Evolutionary conservation across 2,329 filamentous ascomycete genomes (phyloP), one percentile per base, ranked within the genome.

Genomic region (Chrysoporthe austroafricana): DNA sequence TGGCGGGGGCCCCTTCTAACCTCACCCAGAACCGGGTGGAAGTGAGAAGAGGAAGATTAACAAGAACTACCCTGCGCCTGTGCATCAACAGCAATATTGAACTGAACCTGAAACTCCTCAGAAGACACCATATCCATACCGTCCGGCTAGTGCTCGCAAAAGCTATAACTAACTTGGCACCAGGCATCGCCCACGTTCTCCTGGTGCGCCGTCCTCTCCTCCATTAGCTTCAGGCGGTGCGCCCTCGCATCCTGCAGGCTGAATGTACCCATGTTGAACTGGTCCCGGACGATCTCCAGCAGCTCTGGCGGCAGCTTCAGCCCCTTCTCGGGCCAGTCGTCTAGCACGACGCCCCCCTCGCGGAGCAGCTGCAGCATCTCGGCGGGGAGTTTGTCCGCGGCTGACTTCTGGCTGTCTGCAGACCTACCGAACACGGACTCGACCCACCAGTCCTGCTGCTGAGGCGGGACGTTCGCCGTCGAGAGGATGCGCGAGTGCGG

Each of bases 401-500:
- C 46, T 7, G 56, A 32, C 42, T 34, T 36, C 39, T 56, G 66
- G 18, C 21, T 59, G 21, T 66, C 52, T 8, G 56, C 13, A 1
- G 67, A 57, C 46, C 14, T 32, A 5, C 66, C 64, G 11, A 71
- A 67, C 8, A 36, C 58, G 11, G 68, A 69, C 26, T 75, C 73
- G n/a, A 66, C 32, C 74, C 79, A 81, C 81, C 81, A 83, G 46
- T 77, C 66, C 18, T 69, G 70, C 71, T 79, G 80, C 73, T 83
- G 80, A 2, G 80, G 80, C 26, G 81, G 79, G n/a, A 83, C 78
- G 39, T 82, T 83, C 42, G 79, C 77, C 11, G 81, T 83, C 1
- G 78, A 79, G 66, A 81, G 75, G 76, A 83, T 64, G 1, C 81
- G 81, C 1, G 79, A 71, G 26, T 81, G 72, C 0, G 88, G 88